Evolutionary conservation across 1,284 basidiomycete genomes (phyloP).

Genomic region (Microbotryum lychnidis-dioicae): DNA sequence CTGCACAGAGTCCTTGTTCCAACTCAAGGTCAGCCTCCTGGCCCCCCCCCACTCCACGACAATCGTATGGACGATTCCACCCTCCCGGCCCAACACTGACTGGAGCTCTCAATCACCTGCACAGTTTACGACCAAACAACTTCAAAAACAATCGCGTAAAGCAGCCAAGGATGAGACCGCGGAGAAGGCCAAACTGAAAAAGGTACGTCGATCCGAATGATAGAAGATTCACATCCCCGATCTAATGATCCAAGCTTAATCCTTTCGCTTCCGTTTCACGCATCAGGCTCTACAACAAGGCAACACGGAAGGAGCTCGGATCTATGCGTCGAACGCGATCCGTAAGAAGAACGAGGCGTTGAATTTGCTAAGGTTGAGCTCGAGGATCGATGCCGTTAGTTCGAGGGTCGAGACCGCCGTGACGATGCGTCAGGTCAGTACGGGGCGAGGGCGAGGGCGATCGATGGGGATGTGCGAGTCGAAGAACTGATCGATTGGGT

Average conservation of each 20-base stretch:
- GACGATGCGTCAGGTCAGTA: slow-evolving; percentile 66
- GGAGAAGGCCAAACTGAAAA: slow-evolving; percentile 83
- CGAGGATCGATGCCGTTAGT: slow-evolving; percentile 86
- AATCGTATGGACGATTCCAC: too few species aligned
- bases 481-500: not conserved
- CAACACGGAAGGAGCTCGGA: slow-evolving; percentile 94
- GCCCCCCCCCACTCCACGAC: not conserved
- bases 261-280: not conserved
- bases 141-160: slow-evolving; percentile 87
- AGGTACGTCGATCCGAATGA: slow-evolving; percentile 47
- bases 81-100: not conserved
- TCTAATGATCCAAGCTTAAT: not conserved
- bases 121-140: slow-evolving; percentile 90
- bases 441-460: too few species aligned
- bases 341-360: slow-evolving; percentile 94
- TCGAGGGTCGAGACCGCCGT: slow-evolving; percentile 98
- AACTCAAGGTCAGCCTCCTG: slow-evolving; percentile 63
- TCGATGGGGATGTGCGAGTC: too few species aligned
- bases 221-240: not conserved
- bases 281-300: slow-evolving; percentile 86
- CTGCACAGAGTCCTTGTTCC: slow-evolving; percentile 75
- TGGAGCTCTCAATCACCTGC: not conserved
- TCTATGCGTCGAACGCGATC: slow-evolving; percentile 97
- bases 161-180: slow-evolving; percentile 82
- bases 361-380: slow-evolving; percentile 67